Evolutionary conservation across 2,329 filamentous ascomycete species (phyloP).

Genomic region (Fusarium bactridioides): DNA sequence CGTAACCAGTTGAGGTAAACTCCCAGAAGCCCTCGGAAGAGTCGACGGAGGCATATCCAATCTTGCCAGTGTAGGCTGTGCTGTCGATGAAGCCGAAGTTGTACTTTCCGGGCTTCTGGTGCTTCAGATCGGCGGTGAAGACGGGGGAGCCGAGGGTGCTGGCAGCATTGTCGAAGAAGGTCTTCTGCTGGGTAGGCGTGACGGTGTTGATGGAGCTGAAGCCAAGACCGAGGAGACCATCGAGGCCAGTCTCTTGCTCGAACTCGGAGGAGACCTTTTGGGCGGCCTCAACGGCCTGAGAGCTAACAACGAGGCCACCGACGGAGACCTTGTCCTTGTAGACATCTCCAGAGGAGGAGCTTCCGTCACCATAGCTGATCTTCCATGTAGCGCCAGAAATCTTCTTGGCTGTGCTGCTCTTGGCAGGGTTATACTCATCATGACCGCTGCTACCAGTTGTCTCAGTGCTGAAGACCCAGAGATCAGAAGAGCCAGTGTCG

Average conservation of each 20-base stretch:
- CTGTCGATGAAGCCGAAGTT: conserved; percentile 77
- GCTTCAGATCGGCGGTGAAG: conserved; percentile 74
- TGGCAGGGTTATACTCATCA: conserved; percentile 49
- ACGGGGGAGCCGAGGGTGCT: conserved; percentile 48
- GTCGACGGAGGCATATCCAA: conserved; percentile 70
- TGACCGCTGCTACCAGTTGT: conserved; percentile 53
- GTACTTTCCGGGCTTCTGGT: conserved; percentile 65
- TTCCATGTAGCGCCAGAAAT: conserved; percentile 50
- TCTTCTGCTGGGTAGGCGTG: conserved; percentile 50
- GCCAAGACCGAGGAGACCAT: conserved; percentile 55
- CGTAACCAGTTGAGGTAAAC: conserved; percentile 51
- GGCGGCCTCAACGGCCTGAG: conserved; percentile 55
- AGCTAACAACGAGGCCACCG: conserved; percentile 50
- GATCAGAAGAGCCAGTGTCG: conserved; percentile 56
- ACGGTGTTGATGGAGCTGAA: conserved; percentile 56
- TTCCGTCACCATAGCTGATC: conserved; percentile 56
- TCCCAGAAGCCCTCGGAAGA: conserved; percentile 69
- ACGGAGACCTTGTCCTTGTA: conserved; percentile 54
- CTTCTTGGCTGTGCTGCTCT: conserved; percentile 50
- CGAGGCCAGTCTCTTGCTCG: conserved; percentile 47
- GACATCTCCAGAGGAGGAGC: conserved; percentile 52
- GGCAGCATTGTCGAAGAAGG: conserved; percentile 51
- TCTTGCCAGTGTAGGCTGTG: conserved; percentile 67
- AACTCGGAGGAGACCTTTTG: conserved; percentile 51
- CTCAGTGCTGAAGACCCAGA: conserved; percentile 57